Evolutionary conservation across 192 early-diverging fungal species (phyloP), one percentile per base, ranked within the genome.

Genomic region (Glomus cerebriforme): DNA sequence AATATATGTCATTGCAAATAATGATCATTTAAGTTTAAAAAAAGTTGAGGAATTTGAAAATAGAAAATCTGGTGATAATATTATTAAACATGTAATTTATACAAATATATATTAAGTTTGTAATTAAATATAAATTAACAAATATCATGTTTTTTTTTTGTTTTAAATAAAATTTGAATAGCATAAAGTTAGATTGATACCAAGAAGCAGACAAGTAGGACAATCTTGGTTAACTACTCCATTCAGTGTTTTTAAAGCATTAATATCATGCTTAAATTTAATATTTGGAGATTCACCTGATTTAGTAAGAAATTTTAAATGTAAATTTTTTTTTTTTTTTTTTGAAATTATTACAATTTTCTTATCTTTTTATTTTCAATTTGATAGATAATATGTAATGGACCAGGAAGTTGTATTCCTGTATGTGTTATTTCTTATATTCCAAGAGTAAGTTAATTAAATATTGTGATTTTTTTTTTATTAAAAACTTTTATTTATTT

Each of bases 371-470:
- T 24, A 22, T 6, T 70, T 39, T 79, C 1, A 35, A 43, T 75
- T 31, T 10, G 34, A 26, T 68, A 93, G 90, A 84, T 95, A 9
- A 62, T 97, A 43, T 95, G 93, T 81, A 97, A 97, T 87, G 96
- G 96, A 0, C 96, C 96, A 0, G 96, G 94, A 7, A 96, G 91
- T 64, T 96, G 96, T 75, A 87, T 97, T 1, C 89, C 95, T 1
- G 82, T 95, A 10, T 87, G 91, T 43, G 29, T 92, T 26, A 80
- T 87, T 2, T 89, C 92, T 2, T 87, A 90, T 81, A 27, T 93
- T 67, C 84, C 87, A 22, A 86, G 88, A 70, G 91, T 92, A 85
- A 71, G 82, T 75, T 77, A 31, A n/a, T n/a, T n/a, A 13, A 66
- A 37, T 62, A 47, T 49, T 67, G 17, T 0, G 35, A 37, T 66